Base-by-base conservation (phyloP, 352 stramenopile species). In the Phytopythium oedochilum region DNA sequence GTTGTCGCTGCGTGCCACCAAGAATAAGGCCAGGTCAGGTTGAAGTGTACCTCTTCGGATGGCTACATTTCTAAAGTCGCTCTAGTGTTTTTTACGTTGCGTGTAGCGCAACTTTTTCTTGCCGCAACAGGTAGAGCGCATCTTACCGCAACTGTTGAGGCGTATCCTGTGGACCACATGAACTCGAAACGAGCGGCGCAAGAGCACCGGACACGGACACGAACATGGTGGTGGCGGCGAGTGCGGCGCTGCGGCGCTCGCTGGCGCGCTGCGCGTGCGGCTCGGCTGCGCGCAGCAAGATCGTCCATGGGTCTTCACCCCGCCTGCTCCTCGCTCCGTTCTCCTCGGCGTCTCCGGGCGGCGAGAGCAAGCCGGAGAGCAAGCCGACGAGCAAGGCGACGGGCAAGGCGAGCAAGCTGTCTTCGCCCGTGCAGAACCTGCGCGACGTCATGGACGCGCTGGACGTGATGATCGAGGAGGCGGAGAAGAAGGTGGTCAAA, bases 391-490 rank as follows among this genome's bases (percentile, higher is more conserved):
- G n/a, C 12, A 11, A 45, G 32, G 17, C 39, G 23, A 11, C 38
- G 18, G 34, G 36, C 46, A 39, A 36, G 26, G 20, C 31, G 20
- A 20, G 9, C 25, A 36, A 49, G 20, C 29, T 55, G 35, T 55
- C 74, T 55, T 83, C 76, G 29, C 78, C 78, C 23, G 78, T 80
- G 25, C 75, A 91, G 61, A 91, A 89, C 66, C 61, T 91, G 53
- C 79, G 77, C 55, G 78, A 87, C 48, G 79, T 75, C 14, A 72
- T 91, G 60, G 77, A 94, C 43, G 70, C 82, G 34, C 66, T 92
- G 53, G 84, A 94, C 59, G 72, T 79, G 53, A 84, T 94, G 74
- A 83, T 94, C 39, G 76, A 91, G 44, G 84, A 94, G 52, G 83
- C 83, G 12, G 84, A 92, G 54, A 83, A 83, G 63, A 94, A 94